A percentile compares a stretch with the other conserved stretches of the same genome.
These are phyloP conservation scores for Globisporangium orthogonon DNA, from an alignment of 352 stramenopile genomes.

Conservation along the genomic window DNA sequence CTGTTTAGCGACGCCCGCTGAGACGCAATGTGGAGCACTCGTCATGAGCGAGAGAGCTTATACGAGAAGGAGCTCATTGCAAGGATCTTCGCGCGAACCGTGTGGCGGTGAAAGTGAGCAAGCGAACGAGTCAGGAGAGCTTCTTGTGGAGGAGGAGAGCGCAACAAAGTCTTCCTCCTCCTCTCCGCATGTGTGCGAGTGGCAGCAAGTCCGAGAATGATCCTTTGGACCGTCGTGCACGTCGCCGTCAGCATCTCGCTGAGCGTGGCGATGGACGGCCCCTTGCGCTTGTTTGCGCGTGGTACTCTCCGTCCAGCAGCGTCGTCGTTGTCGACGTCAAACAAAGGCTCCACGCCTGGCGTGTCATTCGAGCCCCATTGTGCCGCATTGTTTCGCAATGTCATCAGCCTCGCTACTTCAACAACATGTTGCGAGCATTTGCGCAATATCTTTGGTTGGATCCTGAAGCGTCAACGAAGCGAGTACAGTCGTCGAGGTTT, in stretches of 20 bases:
- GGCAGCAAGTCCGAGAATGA: neutral
- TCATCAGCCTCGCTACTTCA: neutral
- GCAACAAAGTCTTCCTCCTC: no score
- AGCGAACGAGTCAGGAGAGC: no score
- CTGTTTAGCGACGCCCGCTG: no score
- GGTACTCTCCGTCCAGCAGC: no score
- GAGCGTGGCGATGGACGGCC: no score
- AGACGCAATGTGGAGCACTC: no score
- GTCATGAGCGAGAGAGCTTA: no score
- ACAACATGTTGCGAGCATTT: constrained; percentile 2
- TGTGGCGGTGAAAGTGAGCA: no score
- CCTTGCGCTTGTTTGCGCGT: no score
- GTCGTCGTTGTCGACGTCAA: neutral
- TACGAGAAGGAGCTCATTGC: no score
- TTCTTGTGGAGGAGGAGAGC: no score
- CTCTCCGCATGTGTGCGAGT: neutral
- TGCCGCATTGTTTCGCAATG: constrained; percentile 5
- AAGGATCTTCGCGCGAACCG: no score
- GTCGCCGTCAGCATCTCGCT: neutral
- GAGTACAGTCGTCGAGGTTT: neutral
- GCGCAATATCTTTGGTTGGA: neutral
- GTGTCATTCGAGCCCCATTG: neutral
- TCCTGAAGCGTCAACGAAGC: constrained; percentile 12
- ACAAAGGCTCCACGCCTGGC: neutral
- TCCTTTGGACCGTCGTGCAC: neutral